These are phyloP conservation scores for Pseudomonodictys pantanalensis DNA, from an alignment of 495 filamentous ascomycete species.

Conservation along the genomic window DNA sequence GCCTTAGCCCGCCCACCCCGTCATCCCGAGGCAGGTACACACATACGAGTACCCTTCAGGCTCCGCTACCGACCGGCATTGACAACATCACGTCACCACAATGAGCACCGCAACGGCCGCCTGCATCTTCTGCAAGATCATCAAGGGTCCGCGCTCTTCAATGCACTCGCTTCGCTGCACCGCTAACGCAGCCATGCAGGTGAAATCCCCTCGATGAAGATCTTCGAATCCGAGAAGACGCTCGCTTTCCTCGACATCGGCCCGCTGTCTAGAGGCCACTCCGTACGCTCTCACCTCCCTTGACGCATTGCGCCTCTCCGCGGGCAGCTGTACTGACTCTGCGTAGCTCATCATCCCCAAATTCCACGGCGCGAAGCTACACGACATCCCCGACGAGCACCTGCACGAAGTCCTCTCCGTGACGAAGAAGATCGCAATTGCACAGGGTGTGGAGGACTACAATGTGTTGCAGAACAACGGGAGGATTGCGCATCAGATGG, in stretches of 20 bases:
- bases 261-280: conserved; percentile 76
- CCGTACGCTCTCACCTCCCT: conserved; percentile 26
- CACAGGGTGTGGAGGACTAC: conserved; percentile 72
- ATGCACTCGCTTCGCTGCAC: neutral
- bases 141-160: conserved; percentile 65
- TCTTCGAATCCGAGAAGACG: conserved; percentile 89
- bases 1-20: too few species aligned
- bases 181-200: conserved; percentile 48
- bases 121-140: conserved; percentile 98
- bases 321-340: neutral
- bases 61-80: too few species aligned
- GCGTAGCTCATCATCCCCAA: conserved; percentile 91
- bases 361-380: conserved; percentile 86
- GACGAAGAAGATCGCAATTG: conserved; percentile 79
- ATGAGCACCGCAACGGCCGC: conserved; percentile 49
- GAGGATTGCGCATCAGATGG: conserved; percentile 84
- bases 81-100: conserved; percentile 7
- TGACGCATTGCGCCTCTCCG: neutral
- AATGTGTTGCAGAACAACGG: conserved; percentile 99
- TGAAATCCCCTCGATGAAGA: conserved; percentile 92
- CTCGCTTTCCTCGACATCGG: conserved; percentile 96
- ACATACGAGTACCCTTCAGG: too few species aligned
- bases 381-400: conserved; percentile 88
- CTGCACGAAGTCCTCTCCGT: conserved; percentile 82
- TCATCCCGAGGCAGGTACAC: too few species aligned